Evolutionary conservation across 805 yeast species (phyloP).

Genomic region (Yamadazyma paraphyllophila): DNA sequence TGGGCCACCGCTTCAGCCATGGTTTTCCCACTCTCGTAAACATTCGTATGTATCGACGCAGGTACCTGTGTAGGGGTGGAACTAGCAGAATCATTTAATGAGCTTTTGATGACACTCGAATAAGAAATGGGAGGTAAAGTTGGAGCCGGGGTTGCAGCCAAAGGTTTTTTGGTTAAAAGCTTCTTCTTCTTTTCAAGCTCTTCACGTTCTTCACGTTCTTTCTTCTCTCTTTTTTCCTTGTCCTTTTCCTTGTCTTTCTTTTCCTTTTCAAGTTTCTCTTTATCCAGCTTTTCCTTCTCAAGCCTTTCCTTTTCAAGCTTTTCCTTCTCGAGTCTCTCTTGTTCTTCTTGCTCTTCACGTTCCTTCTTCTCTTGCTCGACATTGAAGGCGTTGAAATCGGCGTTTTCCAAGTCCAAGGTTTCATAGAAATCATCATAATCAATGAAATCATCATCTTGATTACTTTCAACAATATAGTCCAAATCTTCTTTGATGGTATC

Average conservation of each 20-base stretch:
- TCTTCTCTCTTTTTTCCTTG: conserved; percentile 3
- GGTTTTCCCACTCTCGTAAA: conserved; percentile 12
- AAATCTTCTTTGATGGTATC: conserved; percentile 83
- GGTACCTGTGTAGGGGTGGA: conserved; percentile 2
- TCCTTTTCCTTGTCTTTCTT: conserved; percentile 5
- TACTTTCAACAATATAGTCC: conserved; percentile 88
- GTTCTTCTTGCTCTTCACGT: conserved; percentile 10
- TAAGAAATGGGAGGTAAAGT: conserved; percentile 5
- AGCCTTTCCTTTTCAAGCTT: conserved; percentile 7
- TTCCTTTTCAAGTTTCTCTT: conserved; percentile 8
- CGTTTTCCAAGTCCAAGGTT: conserved; percentile 59
- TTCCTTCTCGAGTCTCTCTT: conserved; percentile 6
- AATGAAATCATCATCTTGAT: conserved; percentile 88
- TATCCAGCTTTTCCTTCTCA: conserved; percentile 15
- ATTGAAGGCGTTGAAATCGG: conserved; percentile 22
- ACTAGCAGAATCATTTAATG: conserved; percentile 4
- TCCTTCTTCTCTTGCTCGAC: conserved; percentile 15
- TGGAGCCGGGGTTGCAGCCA: conserved; percentile 6
- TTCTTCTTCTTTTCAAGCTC: conserved; percentile 11
- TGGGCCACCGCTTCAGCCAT: conserved; percentile 14
- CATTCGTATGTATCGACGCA: conserved; percentile 5
- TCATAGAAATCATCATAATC: conserved; percentile 94
- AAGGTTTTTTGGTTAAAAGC: conserved; percentile 5
- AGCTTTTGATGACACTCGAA: conserved; percentile 12
- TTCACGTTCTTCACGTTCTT: conserved; percentile 3